Evolutionary conservation across 2,329 filamentous ascomycete species (phyloP), one percentile per base, ranked within the genome.

Genomic region (Podosphaera xanthii): DNA sequence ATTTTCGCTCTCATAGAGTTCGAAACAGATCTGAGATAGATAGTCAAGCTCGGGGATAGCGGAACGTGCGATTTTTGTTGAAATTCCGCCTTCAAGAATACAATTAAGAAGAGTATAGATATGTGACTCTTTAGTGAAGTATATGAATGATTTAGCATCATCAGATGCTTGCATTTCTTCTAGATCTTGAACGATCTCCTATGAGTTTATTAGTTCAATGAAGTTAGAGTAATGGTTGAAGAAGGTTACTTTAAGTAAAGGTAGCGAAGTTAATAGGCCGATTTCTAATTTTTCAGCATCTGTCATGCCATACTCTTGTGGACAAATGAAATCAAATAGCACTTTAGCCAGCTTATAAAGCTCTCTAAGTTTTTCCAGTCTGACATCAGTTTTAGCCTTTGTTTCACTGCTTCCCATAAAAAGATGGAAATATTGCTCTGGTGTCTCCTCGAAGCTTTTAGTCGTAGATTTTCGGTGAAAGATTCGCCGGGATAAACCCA

Each of bases 81-180:
- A 86, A 64, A 98, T 87, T 36, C 92, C 94, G 61, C 94, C 92
- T 70, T 98, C 92, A 34, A 98, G 79, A 65, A 98, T 97, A 70
- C 91, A 97, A 71, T 98, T 98, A 60, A 98, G 80, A 4, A 98
- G 78, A 4, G 92, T 98, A 73, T 98, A 98, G 63, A 98, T 96
- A 70, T 98, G 92, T 0, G 88, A 95, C 72, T 98, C 92, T 71
- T 98, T 98, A 63, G 92, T 98, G 71, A 98, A 98, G 74, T 98
- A 98, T 72, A 97, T 87, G 75, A 97, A 97, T 1, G 86, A 91
- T 69, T 96, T 96, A 52, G 90, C 89, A 64, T 94, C 87, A 58
- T 91, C 84, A 0, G 87, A 94, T 2, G 92, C 91, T 72, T 98
- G 92, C 71, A 97, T 88, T 71, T 97, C 90, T 73, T 98, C 94